Conservation (phyloP, 352 stramenopile species). For the Phytophthora pluvialis region DNA sequence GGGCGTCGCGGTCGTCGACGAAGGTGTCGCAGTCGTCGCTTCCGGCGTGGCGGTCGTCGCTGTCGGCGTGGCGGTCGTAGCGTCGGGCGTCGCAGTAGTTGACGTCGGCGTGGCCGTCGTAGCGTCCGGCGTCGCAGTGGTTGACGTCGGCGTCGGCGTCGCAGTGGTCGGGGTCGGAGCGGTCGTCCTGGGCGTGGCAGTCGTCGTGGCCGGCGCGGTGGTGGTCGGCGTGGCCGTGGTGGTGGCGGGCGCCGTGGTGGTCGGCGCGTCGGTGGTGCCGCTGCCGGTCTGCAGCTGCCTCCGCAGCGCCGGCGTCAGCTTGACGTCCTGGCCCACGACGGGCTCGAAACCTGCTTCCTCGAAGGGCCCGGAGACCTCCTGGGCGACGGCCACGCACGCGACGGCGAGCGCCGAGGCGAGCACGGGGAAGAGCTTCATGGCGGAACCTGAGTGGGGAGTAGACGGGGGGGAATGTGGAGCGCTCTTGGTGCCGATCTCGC, state of each 20-base stretch:
- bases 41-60: slow-evolving; percentile 21
- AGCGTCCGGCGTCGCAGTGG: slow-evolving; percentile 14
- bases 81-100: slow-evolving; percentile 16
- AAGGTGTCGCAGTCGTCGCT: slow-evolving; percentile 14
- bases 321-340: slow-evolving; percentile 24
- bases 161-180: slow-evolving; percentile 4
- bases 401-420: slow-evolving; percentile 29
- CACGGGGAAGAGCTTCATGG: slow-evolving; percentile 51
- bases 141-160: neutral
- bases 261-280: slow-evolving; percentile 12
- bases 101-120: slow-evolving; percentile 11
- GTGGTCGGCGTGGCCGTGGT: slow-evolving; percentile 12
- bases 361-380: neutral
- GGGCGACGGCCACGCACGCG: slow-evolving; percentile 14
- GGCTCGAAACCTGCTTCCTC: slow-evolving; percentile 27
- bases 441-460: slow-evolving; percentile 21
- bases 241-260: slow-evolving; percentile 4
- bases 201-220: slow-evolving; percentile 14
- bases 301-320: slow-evolving; percentile 24
- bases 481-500: slow-evolving; percentile 18
- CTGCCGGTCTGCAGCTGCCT: slow-evolving; percentile 34
- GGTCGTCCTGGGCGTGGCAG: slow-evolving; percentile 1
- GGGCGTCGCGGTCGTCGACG: slow-evolving; percentile 18
- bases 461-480: slow-evolving; percentile 27
- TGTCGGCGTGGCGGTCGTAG: slow-evolving; percentile 14